phyloP scores from a whole-genome alignment of 1,139 yeast genomes.

The Scheffersomyces parashehatae region DNA sequence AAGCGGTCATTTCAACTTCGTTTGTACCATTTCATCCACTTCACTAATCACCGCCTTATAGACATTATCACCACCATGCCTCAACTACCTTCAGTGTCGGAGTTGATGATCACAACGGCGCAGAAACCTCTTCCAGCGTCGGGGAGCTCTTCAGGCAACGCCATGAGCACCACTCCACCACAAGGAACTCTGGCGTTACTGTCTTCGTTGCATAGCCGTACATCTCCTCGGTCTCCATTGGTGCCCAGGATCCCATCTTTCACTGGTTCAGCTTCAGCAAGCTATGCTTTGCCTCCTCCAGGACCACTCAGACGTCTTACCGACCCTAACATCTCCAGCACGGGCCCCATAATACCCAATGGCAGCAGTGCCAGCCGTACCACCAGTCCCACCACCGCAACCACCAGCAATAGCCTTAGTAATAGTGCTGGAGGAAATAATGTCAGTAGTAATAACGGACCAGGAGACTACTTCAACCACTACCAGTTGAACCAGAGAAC shows the following conservation, averaged over 20 bases:
- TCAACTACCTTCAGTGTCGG: conserved; percentile 39
- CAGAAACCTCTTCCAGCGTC: background rate
- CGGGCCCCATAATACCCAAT: conserved; percentile 1
- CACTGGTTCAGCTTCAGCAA: background rate
- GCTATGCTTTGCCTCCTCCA: conserved; percentile 3
- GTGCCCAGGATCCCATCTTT: conserved; percentile 7
- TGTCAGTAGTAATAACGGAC: conserved; percentile 3
- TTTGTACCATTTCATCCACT: background rate
- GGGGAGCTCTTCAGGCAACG: background rate
- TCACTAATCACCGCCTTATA: background rate
- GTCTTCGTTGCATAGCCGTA: conserved; percentile 2
- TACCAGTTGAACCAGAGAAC: conserved; percentile 9
- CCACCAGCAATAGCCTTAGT: background rate
- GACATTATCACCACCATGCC: conserved; percentile 23
- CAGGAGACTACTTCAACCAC: conserved; percentile 4
- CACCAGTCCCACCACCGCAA: background rate
- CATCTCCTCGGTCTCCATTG: conserved; percentile 7
- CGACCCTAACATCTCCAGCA: conserved; percentile 1
- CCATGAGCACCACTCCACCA: background rate
- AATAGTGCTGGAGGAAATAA: conserved; percentile 1
- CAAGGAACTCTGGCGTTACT: conserved; percentile 8
- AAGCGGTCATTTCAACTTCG: no score
- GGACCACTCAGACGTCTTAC: conserved; percentile 1
- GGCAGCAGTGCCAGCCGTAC: conserved; percentile 1
- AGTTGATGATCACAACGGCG: conserved; percentile 23